These are phyloP conservation scores for Auriscalpium microsporum DNA, from an alignment of 768 basidiomycete genomes.

Conservation along the genomic window DNA sequence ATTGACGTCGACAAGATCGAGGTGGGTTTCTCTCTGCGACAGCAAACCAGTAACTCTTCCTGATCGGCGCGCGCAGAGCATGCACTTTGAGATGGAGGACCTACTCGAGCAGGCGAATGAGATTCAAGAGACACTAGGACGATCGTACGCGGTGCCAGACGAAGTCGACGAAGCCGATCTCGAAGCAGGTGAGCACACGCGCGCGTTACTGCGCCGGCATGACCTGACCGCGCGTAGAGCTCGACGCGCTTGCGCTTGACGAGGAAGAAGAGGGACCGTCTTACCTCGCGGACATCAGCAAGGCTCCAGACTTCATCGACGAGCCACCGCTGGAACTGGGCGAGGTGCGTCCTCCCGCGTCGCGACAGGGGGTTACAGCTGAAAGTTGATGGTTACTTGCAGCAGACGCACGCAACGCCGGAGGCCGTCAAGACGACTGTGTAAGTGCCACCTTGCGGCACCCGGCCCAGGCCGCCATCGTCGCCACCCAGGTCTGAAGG, in stretches of 20 bases:
- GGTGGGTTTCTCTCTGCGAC: conserved; percentile 36
- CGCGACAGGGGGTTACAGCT: not conserved
- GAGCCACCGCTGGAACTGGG: conserved; percentile 65
- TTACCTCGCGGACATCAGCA: conserved; percentile 81
- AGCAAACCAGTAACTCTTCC: not conserved
- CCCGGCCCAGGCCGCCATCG: too few species aligned
- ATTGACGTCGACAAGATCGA: conserved; percentile 98
- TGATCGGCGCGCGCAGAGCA: conserved; percentile 42
- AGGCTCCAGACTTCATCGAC: conserved; percentile 88
- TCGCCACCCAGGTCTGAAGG: too few species aligned
- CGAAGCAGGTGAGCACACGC: conserved; percentile 66
- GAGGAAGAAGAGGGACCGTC: conserved; percentile 86
- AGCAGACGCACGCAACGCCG: conserved; percentile 6
- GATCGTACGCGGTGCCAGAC: conserved; percentile 94
- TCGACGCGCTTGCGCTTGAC: conserved; percentile 89
- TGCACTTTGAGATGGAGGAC: conserved; percentile 98
- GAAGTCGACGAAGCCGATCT: conserved; percentile 97
- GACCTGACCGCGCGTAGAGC: conserved; percentile 41
- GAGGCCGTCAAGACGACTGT: conserved; percentile 24
- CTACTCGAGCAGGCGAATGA: conserved; percentile 95
- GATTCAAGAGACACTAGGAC: conserved; percentile 87
- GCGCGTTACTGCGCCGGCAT: not conserved
- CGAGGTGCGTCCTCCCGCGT: conserved; percentile 39
- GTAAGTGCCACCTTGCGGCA: not conserved
- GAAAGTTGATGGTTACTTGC: not conserved